Conservation (phyloP, 257 asterid species). For the Solanum chmielewskii region DNA sequence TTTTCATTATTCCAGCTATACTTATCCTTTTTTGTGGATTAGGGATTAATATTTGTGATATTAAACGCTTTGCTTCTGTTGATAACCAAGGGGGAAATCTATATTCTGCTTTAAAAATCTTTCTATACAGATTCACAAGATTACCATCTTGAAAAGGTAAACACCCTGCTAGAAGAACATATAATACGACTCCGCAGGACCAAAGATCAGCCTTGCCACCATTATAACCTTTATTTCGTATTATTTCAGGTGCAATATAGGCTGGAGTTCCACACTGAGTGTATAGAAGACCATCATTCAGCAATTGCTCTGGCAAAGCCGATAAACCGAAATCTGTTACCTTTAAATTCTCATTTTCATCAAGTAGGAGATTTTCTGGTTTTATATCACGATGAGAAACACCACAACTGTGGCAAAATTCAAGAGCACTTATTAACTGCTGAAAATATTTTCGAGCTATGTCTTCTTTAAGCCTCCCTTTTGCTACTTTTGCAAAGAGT, state of each 20-base stretch:
- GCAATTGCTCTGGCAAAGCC: constrained; percentile 13
- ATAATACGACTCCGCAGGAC: constrained; percentile 35
- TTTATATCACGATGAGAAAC: constrained; percentile 35
- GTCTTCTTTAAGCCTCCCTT: constrained; percentile 20
- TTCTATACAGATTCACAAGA: constrained; percentile 14
- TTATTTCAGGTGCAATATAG: constrained; percentile 28
- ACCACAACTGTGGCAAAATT: constrained; percentile 27
- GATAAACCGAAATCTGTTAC: constrained; percentile 35
- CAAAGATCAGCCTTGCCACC: constrained; percentile 29
- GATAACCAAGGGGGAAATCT: constrained; percentile 28
- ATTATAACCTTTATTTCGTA: constrained; percentile 21
- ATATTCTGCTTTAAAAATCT: constrained; percentile 11
- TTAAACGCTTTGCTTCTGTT: constrained; percentile 15
- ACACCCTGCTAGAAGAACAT: constrained; percentile 34
- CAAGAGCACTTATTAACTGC: constrained; percentile 29
- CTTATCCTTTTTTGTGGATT: constrained; percentile 24
- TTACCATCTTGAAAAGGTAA: constrained; percentile 23
- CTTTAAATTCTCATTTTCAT: constrained; percentile 18
- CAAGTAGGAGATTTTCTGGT: constrained; percentile 37
- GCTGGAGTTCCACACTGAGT: constrained; percentile 44
- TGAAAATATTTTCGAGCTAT: constrained; percentile 29
- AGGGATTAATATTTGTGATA: constrained; percentile 16
- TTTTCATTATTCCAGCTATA: constrained; percentile 20
- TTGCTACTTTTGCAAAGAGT: constrained; percentile 13
- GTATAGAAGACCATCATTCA: constrained; percentile 23